Evolutionary conservation across 768 basidiomycete species (phyloP).

Genomic region (Boletellus sp.): DNA sequence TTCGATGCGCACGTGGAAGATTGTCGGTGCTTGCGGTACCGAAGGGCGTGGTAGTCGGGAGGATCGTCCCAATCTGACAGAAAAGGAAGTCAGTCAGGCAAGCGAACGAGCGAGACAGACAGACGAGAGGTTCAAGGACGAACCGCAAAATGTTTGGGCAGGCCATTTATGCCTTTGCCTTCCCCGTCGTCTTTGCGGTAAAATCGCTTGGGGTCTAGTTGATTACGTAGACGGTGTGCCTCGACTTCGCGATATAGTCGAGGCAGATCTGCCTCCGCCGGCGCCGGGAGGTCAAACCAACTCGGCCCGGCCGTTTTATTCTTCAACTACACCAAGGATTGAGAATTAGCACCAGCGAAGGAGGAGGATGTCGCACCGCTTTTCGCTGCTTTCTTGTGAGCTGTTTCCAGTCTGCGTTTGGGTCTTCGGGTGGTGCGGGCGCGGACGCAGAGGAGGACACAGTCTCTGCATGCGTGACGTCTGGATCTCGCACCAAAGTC

Average conservation of each 20-base stretch:
- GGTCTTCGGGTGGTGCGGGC: constrained; percentile 62
- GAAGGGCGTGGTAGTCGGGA: constrained; percentile 69
- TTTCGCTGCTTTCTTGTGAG: constrained; percentile 72
- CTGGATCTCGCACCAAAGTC: constrained; percentile 56
- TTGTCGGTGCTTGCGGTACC: constrained; percentile 67
- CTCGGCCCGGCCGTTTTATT: constrained; percentile 70
- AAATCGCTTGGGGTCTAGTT: constrained; percentile 90
- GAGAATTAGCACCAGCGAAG: background rate
- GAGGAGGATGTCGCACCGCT: constrained; percentile 44
- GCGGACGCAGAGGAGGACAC: constrained; percentile 45
- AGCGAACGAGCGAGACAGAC: constrained; percentile 1
- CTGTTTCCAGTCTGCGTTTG: constrained; percentile 59
- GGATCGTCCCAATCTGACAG: constrained; percentile 71
- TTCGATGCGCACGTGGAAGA: constrained; percentile 63
- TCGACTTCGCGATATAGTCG: constrained; percentile 82
- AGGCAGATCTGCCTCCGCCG: constrained; percentile 74
- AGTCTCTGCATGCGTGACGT: constrained; percentile 49
- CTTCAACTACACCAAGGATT: constrained; percentile 45
- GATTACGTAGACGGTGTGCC: constrained; percentile 79
- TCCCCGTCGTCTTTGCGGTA: constrained; percentile 86
- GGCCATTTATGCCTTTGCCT: constrained; percentile 76
- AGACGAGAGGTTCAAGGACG: constrained; percentile 24
- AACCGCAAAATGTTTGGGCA: constrained; percentile 91
- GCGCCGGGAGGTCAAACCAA: constrained; percentile 89
- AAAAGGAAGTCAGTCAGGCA: constrained; percentile 6